Conservation (phyloP, 1,284 basidiomycete genomes). For the Meripilus lineatus region DNA sequence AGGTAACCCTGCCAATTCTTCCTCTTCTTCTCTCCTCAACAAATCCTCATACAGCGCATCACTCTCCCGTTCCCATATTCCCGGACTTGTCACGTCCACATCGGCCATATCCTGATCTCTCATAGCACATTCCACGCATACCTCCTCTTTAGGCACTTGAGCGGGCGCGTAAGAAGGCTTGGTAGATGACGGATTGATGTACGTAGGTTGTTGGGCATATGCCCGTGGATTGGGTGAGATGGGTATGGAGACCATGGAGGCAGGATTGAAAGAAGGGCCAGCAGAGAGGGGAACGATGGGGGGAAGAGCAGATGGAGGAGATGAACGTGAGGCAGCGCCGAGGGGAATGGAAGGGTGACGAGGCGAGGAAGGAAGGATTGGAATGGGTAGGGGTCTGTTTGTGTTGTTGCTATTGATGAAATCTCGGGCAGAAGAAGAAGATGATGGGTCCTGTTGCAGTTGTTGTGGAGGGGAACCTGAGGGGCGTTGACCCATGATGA, state of each 20-base stretch:
- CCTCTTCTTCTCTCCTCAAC: constrained; percentile 67
- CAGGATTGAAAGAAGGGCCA: constrained; percentile 47
- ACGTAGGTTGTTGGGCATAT: constrained; percentile 71
- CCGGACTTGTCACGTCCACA: constrained; percentile 82
- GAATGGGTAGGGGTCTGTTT: too few species aligned
- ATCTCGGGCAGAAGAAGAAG: constrained; percentile 15
- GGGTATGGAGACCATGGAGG: constrained; percentile 39
- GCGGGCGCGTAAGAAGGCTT: constrained; percentile 55
- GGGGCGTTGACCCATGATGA: too few species aligned
- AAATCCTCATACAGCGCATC: constrained; percentile 83
- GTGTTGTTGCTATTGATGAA: too few species aligned
- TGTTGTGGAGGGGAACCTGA: too few species aligned
- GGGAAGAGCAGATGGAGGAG: constrained; percentile 25
- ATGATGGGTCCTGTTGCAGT: too few species aligned
- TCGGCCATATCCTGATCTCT: constrained; percentile 98
- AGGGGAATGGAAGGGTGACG: constrained; percentile 42
- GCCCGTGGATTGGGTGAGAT: constrained; percentile 63
- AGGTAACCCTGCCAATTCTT: constrained; percentile 46
- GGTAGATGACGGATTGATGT: constrained; percentile 54
- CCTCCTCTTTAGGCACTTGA: constrained; percentile 60
- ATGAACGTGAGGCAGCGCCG: constrained; percentile 20
- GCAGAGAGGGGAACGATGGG: constrained; percentile 49
- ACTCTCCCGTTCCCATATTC: constrained; percentile 89
- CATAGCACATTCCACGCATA: constrained; percentile 98
- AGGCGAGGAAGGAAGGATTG: constrained; percentile 34